Base-by-base conservation (phyloP, 352 stramenopile genomes). In the Pythium brachiatum region DNA sequence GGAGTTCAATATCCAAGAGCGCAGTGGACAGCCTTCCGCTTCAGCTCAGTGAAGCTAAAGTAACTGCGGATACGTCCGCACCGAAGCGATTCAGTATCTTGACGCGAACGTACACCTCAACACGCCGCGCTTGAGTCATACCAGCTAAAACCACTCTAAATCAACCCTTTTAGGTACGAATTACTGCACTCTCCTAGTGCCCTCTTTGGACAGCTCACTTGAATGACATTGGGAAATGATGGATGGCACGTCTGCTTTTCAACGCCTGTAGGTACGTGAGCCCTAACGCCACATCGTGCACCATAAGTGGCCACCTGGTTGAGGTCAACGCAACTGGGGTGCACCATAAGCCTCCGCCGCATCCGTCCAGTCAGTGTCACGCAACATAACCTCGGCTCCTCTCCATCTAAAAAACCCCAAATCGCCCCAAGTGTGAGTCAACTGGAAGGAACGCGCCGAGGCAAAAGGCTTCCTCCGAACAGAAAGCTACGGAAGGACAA, bases 241-340 rank as follows among this genome's bases (percentile, higher is more conserved):
- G 39, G 39, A 11, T 47, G 39, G 18, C 39, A 47, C n/a, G 39
- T 27, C 39, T 47, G 39, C 2, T 47, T 7, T 47, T 9, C 18
- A 27, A 6, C 36, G 36, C 36, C 39, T 47, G 39, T 20, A 47
- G 39, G 20, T 47, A 47, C 39, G 39, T 5, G 39, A 47, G 39
- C 39, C 5, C 39, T 20, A 26, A n/a, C 44, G 44, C 44, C 44
- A 52, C 21, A 52, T 52, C 44, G 44, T 52, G 44, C 44, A 52
- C 21, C 44, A 52, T 52, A 52, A 52, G 2, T 7, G 3, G 20
- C 21, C 44, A 52, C 11, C 3, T 52, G 44, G 44, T 52, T 29
- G 27, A 31, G 44, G 5, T 52, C 3, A 6, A 34, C 23, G 25
- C 23, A 52, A 31, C 44, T 31, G 31, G 9, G n/a, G 7, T 2